Conservation (phyloP, 2,329 filamentous ascomycete genomes). For the Dothidotthia symphoricarpi region DNA sequence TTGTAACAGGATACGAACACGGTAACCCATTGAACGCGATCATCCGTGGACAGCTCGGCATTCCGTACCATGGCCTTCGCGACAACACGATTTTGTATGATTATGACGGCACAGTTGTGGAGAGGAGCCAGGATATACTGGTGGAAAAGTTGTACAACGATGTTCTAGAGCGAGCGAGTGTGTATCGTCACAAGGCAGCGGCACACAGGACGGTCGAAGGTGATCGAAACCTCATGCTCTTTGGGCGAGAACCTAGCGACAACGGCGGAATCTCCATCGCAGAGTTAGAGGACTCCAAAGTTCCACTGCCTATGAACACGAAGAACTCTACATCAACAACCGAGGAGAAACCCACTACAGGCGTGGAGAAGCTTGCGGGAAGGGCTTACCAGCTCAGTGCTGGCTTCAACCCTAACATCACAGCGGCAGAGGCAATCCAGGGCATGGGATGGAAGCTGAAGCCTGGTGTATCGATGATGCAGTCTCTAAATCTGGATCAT, state of each 20-base stretch:
- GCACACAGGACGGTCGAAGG: slow-evolving; percentile 73
- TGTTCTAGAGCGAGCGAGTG: slow-evolving; percentile 84
- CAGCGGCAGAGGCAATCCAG: slow-evolving; percentile 73
- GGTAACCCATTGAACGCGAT: slow-evolving; percentile 93
- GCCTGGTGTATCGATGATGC: slow-evolving; percentile 57
- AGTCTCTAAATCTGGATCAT: slow-evolving; percentile 69
- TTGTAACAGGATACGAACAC: slow-evolving; percentile 93
- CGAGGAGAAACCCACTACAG: slow-evolving; percentile 50
- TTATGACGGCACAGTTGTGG: slow-evolving; percentile 71
- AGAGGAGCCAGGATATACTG: slow-evolving; percentile 73
- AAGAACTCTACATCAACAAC: slow-evolving; percentile 39
- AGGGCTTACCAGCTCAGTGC: slow-evolving; percentile 66
- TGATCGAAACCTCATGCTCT: slow-evolving; percentile 76
- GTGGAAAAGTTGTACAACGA: slow-evolving; percentile 95
- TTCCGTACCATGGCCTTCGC: slow-evolving; percentile 80
- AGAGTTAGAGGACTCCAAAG: slow-evolving; percentile 68
- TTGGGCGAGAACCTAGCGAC: slow-evolving; percentile 69
- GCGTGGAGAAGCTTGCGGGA: slow-evolving; percentile 64
- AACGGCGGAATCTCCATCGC: slow-evolving; percentile 64
- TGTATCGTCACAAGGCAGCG: slow-evolving; percentile 78
- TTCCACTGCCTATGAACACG: slow-evolving; percentile 50
- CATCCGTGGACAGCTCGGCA: slow-evolving; percentile 82
- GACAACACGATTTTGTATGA: slow-evolving; percentile 88
- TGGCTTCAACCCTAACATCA: slow-evolving; percentile 65
- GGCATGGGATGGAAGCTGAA: slow-evolving; percentile 80